These are phyloP conservation scores for Casuarina equisetifolia DNA, from an alignment of 306 rosid genomes.

Conservation along the genomic window DNA sequence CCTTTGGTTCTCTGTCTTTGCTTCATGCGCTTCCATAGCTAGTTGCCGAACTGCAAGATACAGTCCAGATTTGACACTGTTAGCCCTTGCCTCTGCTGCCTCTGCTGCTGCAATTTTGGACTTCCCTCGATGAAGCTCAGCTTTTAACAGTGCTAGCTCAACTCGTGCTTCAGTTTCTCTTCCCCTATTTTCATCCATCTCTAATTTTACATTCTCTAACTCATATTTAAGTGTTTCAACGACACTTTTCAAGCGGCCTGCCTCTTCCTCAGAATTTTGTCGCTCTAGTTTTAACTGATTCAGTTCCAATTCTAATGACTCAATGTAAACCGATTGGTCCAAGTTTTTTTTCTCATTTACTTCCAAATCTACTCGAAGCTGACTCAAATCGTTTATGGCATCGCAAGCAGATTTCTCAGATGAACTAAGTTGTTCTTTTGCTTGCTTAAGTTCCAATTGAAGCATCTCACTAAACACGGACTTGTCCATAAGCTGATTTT, in stretches of 20 bases:
- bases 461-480: conserved; percentile 26
- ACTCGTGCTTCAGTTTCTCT: conserved; percentile 41
- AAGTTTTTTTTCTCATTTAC: conserved; percentile 35
- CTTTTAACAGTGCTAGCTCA: conserved; percentile 57
- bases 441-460: conserved; percentile 29
- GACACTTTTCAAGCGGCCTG: conserved; percentile 29
- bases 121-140: conserved; percentile 52
- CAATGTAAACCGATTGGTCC: conserved; percentile 36
- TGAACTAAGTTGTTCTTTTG: conserved; percentile 18
- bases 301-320: conserved; percentile 43
- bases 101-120: conserved; percentile 32
- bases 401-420: conserved; percentile 28
- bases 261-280: conserved; percentile 40
- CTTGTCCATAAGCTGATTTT: conserved; percentile 29
- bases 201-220: conserved; percentile 37
- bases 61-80: conserved; percentile 29
- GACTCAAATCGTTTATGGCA: conserved; percentile 20
- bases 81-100: conserved; percentile 37
- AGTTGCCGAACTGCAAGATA: conserved; percentile 37
- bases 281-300: conserved; percentile 42
- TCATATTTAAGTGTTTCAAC: conserved; percentile 43
- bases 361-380: conserved; percentile 37
- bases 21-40: conserved; percentile 35
- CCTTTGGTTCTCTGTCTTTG: conserved; percentile 31
- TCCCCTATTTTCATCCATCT: conserved; percentile 38